Percentiles rank a stretch among this genome's conserved stretches.
phyloP scores from a whole-genome alignment of 2,329 filamentous ascomycete genomes.

The Coniochaeta sp. region DNA sequence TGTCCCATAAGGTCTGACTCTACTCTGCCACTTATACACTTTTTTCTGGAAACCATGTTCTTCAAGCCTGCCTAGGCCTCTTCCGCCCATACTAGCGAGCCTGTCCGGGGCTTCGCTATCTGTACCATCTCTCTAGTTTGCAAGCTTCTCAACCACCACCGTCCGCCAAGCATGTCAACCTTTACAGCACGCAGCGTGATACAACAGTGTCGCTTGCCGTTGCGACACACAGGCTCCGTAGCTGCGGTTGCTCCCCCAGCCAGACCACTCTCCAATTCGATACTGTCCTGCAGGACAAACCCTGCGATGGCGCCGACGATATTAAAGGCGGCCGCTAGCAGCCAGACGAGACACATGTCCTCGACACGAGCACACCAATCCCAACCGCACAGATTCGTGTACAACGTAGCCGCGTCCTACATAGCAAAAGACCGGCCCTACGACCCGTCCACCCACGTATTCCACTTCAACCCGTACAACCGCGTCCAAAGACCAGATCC shows the following conservation, averaged over 20 bases:
- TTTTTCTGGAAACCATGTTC: not conserved
- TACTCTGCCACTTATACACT: not conserved
- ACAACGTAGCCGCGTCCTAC: constrained; percentile 68
- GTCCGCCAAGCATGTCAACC: not conserved
- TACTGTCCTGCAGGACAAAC: not conserved
- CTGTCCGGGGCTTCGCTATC: not conserved
- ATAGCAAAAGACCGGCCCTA: constrained; percentile 65
- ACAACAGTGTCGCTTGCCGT: not conserved
- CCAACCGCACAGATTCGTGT: constrained; percentile 41
- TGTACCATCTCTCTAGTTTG: not conserved
- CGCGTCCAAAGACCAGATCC: constrained; percentile 40
- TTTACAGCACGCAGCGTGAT: not conserved
- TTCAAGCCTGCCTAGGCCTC: not conserved
- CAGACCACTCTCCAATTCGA: not conserved
- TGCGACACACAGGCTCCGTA: not conserved
- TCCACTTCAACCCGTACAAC: constrained; percentile 63
- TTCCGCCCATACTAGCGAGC: not conserved
- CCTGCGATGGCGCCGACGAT: not conserved
- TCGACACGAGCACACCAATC: not conserved
- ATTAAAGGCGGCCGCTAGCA: not conserved
- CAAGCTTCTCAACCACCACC: not conserved
- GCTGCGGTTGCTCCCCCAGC: not conserved
- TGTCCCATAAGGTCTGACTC: not conserved
- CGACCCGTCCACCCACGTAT: constrained; percentile 61
- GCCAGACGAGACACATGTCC: not conserved